Evolutionary conservation across 2,329 filamentous ascomycete species (phyloP).

Genomic region (Ophiostoma fasciatum): DNA sequence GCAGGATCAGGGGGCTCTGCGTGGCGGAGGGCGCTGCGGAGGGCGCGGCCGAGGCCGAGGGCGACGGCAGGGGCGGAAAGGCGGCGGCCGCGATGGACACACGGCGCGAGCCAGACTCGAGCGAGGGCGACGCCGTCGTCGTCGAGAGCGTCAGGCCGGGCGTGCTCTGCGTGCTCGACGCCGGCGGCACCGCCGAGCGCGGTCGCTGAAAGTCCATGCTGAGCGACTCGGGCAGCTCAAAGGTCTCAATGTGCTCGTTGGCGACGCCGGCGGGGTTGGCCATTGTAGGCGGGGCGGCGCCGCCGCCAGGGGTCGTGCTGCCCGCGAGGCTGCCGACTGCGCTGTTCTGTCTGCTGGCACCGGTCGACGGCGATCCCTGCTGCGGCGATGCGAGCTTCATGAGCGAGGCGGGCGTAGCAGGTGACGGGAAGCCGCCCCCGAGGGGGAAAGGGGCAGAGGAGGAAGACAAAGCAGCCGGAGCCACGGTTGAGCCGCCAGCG

Average conservation of each 20-base stretch:
- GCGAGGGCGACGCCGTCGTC: constrained; percentile 15
- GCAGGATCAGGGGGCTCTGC: constrained; percentile 50
- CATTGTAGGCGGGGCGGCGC: too few species aligned
- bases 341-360: constrained; percentile 21
- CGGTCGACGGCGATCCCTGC: constrained; percentile 12
- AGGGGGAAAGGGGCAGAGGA: constrained; percentile 3
- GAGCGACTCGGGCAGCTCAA: constrained; percentile 60
- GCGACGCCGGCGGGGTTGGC: constrained; percentile 15
- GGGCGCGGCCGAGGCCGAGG: constrained; percentile 17
- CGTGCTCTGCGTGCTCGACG: constrained; percentile 28
- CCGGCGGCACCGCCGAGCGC: constrained; percentile 27
- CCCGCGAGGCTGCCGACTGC: constrained; percentile 11
- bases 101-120: constrained; percentile 23
- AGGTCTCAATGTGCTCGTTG: constrained; percentile 39
- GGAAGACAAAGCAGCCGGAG: background rate
- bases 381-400: constrained; percentile 56
- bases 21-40: too few species aligned
- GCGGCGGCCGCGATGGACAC: constrained; percentile 41
- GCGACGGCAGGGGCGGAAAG: constrained; percentile 34
- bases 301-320: background rate
- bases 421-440: constrained; percentile 32
- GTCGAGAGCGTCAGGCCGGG: background rate
- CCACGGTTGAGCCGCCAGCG: constrained; percentile 1
- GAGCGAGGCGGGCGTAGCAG: constrained; percentile 74
- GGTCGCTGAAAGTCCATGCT: constrained; percentile 33